Base-by-base conservation (phyloP, 371 early-diverging fungal species). In the Synchytrium microbalum region DNA sequence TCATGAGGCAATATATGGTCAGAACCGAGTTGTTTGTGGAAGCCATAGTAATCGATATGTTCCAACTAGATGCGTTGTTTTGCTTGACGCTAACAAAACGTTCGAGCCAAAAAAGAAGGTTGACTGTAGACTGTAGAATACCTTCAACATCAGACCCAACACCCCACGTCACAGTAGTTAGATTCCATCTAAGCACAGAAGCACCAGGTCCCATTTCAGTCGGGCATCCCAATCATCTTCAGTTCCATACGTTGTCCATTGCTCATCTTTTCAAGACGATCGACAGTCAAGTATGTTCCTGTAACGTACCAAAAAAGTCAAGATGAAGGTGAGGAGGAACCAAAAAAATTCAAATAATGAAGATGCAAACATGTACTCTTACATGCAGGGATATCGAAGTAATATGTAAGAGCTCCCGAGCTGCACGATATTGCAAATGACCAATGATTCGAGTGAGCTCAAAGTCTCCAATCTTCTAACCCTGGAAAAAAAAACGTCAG, bases 361-460 rank as follows among this genome's bases (percentile, higher is more conserved):
- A 13, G 13, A 14, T 27, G 13, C 19, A n/a, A n/a, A n/a, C n/a
- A n/a, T n/a, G n/a, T n/a, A n/a, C n/a, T n/a, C n/a, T n/a, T n/a
- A n/a, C n/a, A n/a, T n/a, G n/a, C n/a, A n/a, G n/a, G n/a, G n/a
- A n/a, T n/a, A n/a, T n/a, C n/a, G n/a, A n/a, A n/a, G n/a, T n/a
- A n/a, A n/a, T n/a, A n/a, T n/a, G n/a, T n/a, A n/a, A n/a, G 1
- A 70, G 59, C 3, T 68, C 61, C 32, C 78, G 66, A 32, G 80
- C 81, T 38, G 78, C 73, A 57, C 78, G 67, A 72, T 78, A 75
- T 58, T 76, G 82, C 1, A 68, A 68, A 10, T 72, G 54, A 3
- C 85, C 87, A 69, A 87, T 87, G 57, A 83, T 76, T 24, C 80
- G 70, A 60, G 85, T 83, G 0, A 82, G 75, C 54, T 76, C 74